A percentile compares a stretch with the other conserved stretches of the same genome.
Conservation (phyloP, 768 basidiomycete genomes). For the Leucocoprinus leucothites region DNA sequence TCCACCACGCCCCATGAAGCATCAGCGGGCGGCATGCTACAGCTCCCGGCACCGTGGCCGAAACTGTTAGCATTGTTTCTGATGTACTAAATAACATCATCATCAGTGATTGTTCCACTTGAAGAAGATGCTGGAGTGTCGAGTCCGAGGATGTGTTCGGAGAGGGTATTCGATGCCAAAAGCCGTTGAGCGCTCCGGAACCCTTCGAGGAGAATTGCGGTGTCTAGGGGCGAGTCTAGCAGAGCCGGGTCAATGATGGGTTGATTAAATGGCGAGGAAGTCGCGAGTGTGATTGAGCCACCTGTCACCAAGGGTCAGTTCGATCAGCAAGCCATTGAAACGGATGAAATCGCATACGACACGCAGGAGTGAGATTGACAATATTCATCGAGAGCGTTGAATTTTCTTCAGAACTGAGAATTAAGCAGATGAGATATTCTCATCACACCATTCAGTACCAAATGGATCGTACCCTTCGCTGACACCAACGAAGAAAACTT, state of each 20-base stretch:
- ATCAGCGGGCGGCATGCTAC: not conserved
- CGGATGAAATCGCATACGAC: not conserved
- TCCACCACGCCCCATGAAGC: conserved; percentile 9
- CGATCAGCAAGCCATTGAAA: too few relatives aligned
- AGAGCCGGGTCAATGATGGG: conserved; percentile 39
- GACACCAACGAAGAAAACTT: conserved; percentile 5
- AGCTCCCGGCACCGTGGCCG: not conserved
- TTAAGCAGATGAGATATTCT: too few relatives aligned
- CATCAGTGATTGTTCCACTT: conserved; percentile 11
- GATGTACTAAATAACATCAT: not conserved
- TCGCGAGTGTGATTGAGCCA: conserved; percentile 26
- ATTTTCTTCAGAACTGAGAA: too few relatives aligned
- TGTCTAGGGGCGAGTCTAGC: conserved; percentile 21
- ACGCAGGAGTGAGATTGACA: not conserved
- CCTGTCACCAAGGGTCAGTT: conserved; percentile 4
- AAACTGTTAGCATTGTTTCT: not conserved
- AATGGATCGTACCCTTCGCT: too few relatives aligned
- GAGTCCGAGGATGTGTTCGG: conserved; percentile 11
- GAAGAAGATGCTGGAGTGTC: not conserved
- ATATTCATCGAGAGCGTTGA: not conserved
- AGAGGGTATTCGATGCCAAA: conserved; percentile 15
- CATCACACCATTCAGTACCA: too few relatives aligned
- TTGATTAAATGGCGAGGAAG: conserved; percentile 36
- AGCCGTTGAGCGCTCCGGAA: conserved; percentile 18
- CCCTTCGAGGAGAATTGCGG: conserved; percentile 18